A percentile compares a stretch with the other conserved stretches of the same genome.
Evolutionary conservation across 2,329 filamentous ascomycete genomes (phyloP).

Genomic region (Paramyrothecium roridum): DNA sequence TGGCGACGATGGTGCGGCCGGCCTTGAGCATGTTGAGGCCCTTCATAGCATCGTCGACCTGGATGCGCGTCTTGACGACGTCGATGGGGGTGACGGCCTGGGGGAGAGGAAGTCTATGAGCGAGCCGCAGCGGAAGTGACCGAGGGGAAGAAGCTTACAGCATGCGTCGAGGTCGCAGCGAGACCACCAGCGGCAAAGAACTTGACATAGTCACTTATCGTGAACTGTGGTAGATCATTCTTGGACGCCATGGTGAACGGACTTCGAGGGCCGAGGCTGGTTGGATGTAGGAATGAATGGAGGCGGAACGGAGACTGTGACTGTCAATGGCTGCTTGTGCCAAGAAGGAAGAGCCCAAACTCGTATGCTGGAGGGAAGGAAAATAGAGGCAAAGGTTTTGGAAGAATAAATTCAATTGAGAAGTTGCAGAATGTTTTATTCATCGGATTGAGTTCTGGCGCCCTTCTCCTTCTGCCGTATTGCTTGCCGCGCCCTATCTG

Average conservation of each 20-base stretch:
- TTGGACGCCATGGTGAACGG: conserved; percentile 17
- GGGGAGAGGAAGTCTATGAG: conserved; percentile 2
- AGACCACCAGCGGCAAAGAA: conserved; percentile 52
- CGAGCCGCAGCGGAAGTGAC: neutral
- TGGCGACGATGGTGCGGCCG: conserved; percentile 72
- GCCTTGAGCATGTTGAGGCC: conserved; percentile 79
- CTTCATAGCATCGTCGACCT: conserved; percentile 83
- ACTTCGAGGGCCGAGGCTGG: neutral
- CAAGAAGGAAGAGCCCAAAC: too few relatives aligned
- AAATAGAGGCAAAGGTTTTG: too few relatives aligned
- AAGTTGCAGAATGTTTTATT: too few relatives aligned
- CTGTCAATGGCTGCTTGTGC: neutral
- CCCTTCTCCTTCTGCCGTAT: too few relatives aligned
- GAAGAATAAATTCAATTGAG: too few relatives aligned
- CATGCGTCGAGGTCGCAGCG: conserved; percentile 49
- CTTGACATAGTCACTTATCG: conserved; percentile 42
- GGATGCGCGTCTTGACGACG: conserved; percentile 89
- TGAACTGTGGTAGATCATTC: conserved; percentile 36
- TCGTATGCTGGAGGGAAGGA: too few relatives aligned
- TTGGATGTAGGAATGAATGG: neutral
- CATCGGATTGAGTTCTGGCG: too few relatives aligned
- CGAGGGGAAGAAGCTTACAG: conserved; percentile 29
- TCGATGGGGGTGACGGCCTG: conserved; percentile 52
- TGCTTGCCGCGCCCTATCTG: too few relatives aligned
- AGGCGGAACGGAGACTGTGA: neutral